Conservation (phyloP, 306 rosid genomes). For the Sindora glabra region DNA sequence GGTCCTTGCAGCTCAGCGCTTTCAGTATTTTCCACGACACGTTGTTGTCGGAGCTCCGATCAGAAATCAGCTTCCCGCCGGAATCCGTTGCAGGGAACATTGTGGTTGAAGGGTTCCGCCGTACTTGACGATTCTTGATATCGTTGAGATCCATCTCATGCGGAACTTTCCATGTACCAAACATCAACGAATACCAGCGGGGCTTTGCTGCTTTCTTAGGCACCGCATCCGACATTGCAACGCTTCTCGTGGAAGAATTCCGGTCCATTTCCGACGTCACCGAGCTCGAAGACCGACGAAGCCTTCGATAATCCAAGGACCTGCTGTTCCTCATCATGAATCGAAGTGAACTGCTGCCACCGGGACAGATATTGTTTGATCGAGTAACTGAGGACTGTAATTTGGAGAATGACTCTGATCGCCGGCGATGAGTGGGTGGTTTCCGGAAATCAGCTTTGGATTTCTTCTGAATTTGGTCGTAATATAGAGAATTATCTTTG, state of each 20-base stretch:
- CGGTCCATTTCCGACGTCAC: slow-evolving; percentile 30
- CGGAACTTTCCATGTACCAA: slow-evolving; percentile 62
- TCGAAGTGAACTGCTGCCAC: slow-evolving; percentile 6
- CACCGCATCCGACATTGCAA: slow-evolving; percentile 5
- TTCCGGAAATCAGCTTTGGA: not conserved
- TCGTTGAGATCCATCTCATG: slow-evolving; percentile 79
- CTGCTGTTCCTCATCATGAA: slow-evolving; percentile 39
- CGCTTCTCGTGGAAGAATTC: slow-evolving; percentile 24
- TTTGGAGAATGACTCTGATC: slow-evolving; percentile 46
- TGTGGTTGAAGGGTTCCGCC: slow-evolving; percentile 31
- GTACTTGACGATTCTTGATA: slow-evolving; percentile 60
- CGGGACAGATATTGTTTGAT: slow-evolving; percentile 30
- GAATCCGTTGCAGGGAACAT: slow-evolving; percentile 22
- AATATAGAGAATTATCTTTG: not conserved
- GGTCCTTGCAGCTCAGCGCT: slow-evolving; percentile 76
- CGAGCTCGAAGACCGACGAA: slow-evolving; percentile 23
- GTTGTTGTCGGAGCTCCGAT: slow-evolving; percentile 51
- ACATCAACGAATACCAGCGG: slow-evolving; percentile 57
- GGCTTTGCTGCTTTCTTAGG: slow-evolving; percentile 37
- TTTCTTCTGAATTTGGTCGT: not conserved
- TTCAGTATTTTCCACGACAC: slow-evolving; percentile 67
- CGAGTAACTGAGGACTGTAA: slow-evolving; percentile 30
- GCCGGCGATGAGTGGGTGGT: slow-evolving; percentile 4
- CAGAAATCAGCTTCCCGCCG: slow-evolving; percentile 16
- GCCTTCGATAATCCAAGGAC: slow-evolving; percentile 43